Conservation (phyloP, 2,329 filamentous ascomycete species). For the Harringtonia lauricola region DNA sequence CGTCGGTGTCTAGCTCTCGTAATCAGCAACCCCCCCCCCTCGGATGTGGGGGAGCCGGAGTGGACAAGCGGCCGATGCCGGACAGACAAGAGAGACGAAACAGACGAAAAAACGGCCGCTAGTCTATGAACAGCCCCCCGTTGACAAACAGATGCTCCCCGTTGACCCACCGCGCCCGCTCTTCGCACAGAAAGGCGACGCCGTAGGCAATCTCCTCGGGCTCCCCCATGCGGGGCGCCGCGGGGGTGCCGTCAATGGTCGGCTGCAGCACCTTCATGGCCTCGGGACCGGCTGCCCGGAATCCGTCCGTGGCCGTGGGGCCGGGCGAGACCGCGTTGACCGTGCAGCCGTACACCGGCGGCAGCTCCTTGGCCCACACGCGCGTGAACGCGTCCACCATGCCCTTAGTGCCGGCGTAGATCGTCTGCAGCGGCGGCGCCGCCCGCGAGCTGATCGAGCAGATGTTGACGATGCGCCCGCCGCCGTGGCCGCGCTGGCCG, state of each 20-base stretch:
- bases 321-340: slow-evolving; percentile 51
- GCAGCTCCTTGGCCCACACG: slow-evolving; percentile 47
- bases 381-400: slow-evolving; percentile 50
- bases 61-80: too few species aligned
- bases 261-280: slow-evolving; percentile 29
- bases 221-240: slow-evolving; percentile 28
- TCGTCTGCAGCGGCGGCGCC: slow-evolving; percentile 6
- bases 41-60: too few species aligned
- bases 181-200: slow-evolving; percentile 32
- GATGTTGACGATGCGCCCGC: slow-evolving; percentile 45
- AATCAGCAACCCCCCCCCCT: too few species aligned
- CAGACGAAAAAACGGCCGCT: too few species aligned
- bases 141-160: slow-evolving; percentile 22
- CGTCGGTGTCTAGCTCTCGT: too few species aligned
- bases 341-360: slow-evolving; percentile 38
- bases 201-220: slow-evolving; percentile 34
- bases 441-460: slow-evolving; percentile 38
- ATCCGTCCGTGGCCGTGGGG: slow-evolving; percentile 36
- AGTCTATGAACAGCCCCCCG: slow-evolving; percentile 15
- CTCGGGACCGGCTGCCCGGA: slow-evolving; percentile 16
- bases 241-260: slow-evolving; percentile 30
- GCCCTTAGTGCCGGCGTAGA: slow-evolving; percentile 21
- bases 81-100: too few species aligned
- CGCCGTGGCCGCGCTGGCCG: background rate
- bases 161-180: slow-evolving; percentile 34